A percentile compares a stretch with the other conserved stretches of the same genome.
Conservation (phyloP, 73 alveolate genomes). For the Uronychia setigera region DNA sequence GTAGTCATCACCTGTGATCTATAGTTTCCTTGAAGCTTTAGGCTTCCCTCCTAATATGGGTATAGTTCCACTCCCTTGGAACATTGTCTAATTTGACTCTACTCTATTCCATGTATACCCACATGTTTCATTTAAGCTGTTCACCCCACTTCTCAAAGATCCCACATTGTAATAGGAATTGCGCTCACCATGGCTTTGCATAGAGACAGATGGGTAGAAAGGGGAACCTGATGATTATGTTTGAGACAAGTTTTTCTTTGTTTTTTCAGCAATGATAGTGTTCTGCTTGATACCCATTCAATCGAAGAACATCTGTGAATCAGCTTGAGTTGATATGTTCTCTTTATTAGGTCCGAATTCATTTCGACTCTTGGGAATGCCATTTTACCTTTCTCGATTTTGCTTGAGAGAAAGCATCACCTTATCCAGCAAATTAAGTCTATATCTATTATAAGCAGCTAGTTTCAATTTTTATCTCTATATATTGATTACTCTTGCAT, state of each 20-base stretch:
- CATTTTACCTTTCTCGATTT: too few relatives aligned
- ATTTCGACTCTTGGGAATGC: background rate
- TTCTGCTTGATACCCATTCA: too few relatives aligned
- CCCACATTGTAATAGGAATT: too few relatives aligned
- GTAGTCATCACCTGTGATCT: background rate
- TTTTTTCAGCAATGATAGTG: background rate
- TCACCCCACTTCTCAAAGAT: too few relatives aligned
- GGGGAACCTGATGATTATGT: background rate
- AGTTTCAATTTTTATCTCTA: too few relatives aligned
- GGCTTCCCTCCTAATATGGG: too few relatives aligned
- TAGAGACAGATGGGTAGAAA: background rate
- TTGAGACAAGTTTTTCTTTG: background rate
- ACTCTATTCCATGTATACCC: too few relatives aligned
- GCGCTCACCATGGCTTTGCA: background rate
- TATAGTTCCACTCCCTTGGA: background rate
- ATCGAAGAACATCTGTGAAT: background rate
- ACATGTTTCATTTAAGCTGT: too few relatives aligned
- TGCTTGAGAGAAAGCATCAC: too few relatives aligned
- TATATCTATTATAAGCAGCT: too few relatives aligned
- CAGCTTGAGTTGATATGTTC: background rate
- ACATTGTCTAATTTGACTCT: background rate
- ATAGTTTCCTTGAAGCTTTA: background rate
- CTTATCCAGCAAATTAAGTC: too few relatives aligned
- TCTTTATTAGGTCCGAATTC: background rate
- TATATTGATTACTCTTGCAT: too few relatives aligned